A percentile compares a stretch with the other conserved stretches of the same genome.
Evolutionary conservation across 768 basidiomycete genomes (phyloP).

Genomic region (Pulveroboletus sp.): DNA sequence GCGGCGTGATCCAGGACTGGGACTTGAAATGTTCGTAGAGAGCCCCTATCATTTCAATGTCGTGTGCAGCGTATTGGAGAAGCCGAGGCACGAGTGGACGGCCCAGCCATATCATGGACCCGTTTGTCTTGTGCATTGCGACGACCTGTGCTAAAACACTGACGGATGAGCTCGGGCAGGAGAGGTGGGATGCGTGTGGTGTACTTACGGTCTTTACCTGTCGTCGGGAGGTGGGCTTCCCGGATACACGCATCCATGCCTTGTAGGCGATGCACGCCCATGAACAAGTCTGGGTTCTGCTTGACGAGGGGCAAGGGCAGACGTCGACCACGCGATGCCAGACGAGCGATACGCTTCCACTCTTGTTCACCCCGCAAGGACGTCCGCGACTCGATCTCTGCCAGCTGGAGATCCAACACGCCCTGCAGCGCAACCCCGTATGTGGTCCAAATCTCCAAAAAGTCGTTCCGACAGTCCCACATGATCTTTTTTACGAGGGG

Average conservation of each 20-base stretch:
- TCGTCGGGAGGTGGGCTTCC: constrained; percentile 20
- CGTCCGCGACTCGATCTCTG: constrained; percentile 33
- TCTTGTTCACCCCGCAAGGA: constrained; percentile 26
- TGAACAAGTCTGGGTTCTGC: constrained; percentile 24
- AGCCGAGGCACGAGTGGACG: constrained; percentile 37
- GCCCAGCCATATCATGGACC: constrained; percentile 31
- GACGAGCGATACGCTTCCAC: constrained; percentile 24
- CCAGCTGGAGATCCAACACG: constrained; percentile 42
- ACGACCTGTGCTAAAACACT: constrained; percentile 31
- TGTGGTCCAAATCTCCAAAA: constrained; percentile 30
- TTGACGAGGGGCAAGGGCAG: constrained; percentile 24
- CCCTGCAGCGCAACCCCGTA: constrained; percentile 30
- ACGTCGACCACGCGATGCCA: constrained; percentile 22
- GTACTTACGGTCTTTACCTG: constrained; percentile 35
- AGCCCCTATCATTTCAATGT: constrained; percentile 37
- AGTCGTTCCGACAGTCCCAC: constrained; percentile 44
- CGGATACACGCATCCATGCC: constrained; percentile 37
- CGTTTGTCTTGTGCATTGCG: constrained; percentile 34
- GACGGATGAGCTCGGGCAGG: neutral
- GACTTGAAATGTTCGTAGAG: constrained; percentile 35
- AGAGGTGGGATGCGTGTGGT: neutral
- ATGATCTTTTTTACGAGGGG: constrained; percentile 35
- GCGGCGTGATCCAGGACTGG: constrained; percentile 21
- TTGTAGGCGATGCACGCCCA: constrained; percentile 32
- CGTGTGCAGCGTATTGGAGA: constrained; percentile 41